Evolutionary conservation across 345 rosid genomes (phyloP).

Genomic region (Gossypium sturtianum): DNA sequence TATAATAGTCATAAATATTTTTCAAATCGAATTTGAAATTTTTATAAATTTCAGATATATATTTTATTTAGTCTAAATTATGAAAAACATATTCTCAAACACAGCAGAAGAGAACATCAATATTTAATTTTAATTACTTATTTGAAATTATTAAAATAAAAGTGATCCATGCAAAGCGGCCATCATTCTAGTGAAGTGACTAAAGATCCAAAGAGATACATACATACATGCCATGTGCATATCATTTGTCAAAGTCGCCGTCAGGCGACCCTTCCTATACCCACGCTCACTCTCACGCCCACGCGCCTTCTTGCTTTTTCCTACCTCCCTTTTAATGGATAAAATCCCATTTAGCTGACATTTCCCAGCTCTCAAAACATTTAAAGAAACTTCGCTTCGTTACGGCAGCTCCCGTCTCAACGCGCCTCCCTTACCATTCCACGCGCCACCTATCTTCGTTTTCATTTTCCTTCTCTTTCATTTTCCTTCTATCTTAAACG

Average conservation of each 20-base stretch:
- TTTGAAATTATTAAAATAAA: no score
- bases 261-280: slow-evolving; percentile 16
- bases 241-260: slow-evolving; percentile 18
- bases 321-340: not conserved
- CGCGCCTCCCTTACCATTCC: slow-evolving; percentile 10
- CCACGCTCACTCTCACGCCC: not conserved
- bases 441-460: slow-evolving; percentile 5
- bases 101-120: no score
- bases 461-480: not conserved
- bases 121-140: no score
- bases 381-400: not conserved
- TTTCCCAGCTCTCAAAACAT: slow-evolving; percentile 4
- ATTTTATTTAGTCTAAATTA: no score
- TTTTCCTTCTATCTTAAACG: not conserved
- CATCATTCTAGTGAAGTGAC: not conserved
- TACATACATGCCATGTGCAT: not conserved
- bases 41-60: no score
- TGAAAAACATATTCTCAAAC: no score
- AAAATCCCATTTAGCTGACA: not conserved
- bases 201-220: not conserved
- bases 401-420: not conserved
- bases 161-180: no score
- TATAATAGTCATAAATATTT: no score
- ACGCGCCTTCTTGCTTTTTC: slow-evolving; percentile 4
- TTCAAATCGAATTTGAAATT: no score